Evolutionary conservation across 2,329 filamentous ascomycete genomes (phyloP).

Genomic region (Monosporascus sp.): DNA sequence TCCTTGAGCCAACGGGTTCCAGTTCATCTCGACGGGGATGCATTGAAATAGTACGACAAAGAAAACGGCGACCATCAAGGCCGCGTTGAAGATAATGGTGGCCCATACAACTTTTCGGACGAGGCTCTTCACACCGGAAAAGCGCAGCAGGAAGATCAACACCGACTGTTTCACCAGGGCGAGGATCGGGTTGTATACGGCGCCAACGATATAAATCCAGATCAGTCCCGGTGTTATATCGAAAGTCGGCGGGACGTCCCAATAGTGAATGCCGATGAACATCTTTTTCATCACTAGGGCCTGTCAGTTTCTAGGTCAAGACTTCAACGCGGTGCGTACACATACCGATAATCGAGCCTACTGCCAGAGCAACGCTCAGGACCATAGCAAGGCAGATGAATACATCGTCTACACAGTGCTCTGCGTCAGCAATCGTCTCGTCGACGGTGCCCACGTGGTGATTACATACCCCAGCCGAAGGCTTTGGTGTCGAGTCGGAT

Average conservation of each 20-base stretch:
- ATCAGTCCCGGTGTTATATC: constrained; percentile 16
- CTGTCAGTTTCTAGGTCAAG: neutral
- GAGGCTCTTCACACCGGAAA: constrained; percentile 29
- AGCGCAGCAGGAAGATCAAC: constrained; percentile 36
- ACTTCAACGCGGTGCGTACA: neutral
- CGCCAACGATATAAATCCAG: constrained; percentile 32
- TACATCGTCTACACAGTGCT: constrained; percentile 17
- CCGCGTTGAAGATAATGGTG: constrained; percentile 28
- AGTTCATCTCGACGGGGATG: constrained; percentile 28
- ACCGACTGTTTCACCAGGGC: constrained; percentile 40
- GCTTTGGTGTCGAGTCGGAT: constrained; percentile 23
- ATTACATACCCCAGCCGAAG: constrained; percentile 23
- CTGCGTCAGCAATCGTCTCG: neutral
- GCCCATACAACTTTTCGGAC: constrained; percentile 24
- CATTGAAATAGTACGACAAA: constrained; percentile 35
- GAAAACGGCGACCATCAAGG: constrained; percentile 31
- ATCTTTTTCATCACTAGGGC: constrained; percentile 10
- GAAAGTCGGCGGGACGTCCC: constrained; percentile 10
- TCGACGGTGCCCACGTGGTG: neutral
- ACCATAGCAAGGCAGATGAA: constrained; percentile 21
- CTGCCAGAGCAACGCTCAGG: constrained; percentile 10
- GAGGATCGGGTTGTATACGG: constrained; percentile 40
- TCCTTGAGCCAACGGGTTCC: constrained; percentile 26
- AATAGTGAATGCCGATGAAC: constrained; percentile 13
- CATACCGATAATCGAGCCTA: constrained; percentile 11